These are phyloP conservation scores for Rubroshorea leprosula DNA, from an alignment of 345 rosid genomes.

Conservation along the genomic window DNA sequence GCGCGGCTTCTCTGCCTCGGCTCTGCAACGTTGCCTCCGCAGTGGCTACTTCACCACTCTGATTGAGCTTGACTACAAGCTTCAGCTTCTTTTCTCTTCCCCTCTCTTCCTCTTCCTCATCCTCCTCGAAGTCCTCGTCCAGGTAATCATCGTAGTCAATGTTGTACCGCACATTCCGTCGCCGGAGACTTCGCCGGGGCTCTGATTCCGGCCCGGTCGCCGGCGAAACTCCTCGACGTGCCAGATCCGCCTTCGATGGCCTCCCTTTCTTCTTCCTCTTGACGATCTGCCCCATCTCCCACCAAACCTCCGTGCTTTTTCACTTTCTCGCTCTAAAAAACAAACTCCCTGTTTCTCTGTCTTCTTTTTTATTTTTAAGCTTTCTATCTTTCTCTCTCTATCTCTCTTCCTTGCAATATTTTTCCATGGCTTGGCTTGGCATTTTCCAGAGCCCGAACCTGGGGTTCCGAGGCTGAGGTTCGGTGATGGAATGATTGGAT, in stretches of 20 bases:
- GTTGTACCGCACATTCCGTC: constrained; percentile 73
- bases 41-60: constrained; percentile 26
- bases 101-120: constrained; percentile 49
- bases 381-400: constrained; percentile 15
- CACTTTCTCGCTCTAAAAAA: constrained; percentile 35
- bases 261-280: constrained; percentile 94
- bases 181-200: constrained; percentile 63
- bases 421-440: constrained; percentile 21
- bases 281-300: constrained; percentile 80
- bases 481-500: constrained; percentile 35
- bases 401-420: constrained; percentile 13
- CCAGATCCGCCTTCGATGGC: constrained; percentile 94
- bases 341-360: constrained; percentile 17
- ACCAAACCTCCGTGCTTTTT: constrained; percentile 2
- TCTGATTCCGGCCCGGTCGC: constrained; percentile 37
- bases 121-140: constrained; percentile 50
- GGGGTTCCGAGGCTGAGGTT: constrained; percentile 37
- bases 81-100: constrained; percentile 77
- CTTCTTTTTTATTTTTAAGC: constrained; percentile 17
- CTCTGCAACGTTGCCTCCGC: too few species aligned
- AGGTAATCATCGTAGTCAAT: constrained; percentile 73
- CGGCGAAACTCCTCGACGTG: too few species aligned
- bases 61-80: constrained; percentile 67
- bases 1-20: constrained; percentile 19
- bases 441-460: constrained; percentile 33